Evolutionary conservation across 2,329 filamentous ascomycete genomes (phyloP), one percentile per base, ranked within the genome.

Genomic region (Ophiocordyceps camponoti-leonardi): DNA sequence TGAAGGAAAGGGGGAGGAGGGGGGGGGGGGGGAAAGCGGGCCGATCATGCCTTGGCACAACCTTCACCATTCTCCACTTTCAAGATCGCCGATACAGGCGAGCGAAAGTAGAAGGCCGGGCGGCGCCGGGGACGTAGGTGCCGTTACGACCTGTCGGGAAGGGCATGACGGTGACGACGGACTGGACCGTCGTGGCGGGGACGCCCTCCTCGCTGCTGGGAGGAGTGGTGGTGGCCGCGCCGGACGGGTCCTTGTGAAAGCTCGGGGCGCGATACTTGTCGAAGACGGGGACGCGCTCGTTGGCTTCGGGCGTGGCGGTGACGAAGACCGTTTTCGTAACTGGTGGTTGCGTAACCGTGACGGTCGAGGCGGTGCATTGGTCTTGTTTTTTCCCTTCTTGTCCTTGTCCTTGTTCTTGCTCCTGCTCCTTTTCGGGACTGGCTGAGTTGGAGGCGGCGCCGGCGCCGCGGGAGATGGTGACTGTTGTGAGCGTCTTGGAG

Each of bases 81-180:
- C n/a, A 37, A 16, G 19, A n/a, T 52, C 60, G 63, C 48, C 56
- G 60, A 51, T 56, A 53, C 46, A 59, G 56, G 47, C 56, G 55
- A 47, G 56, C 55, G 51, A 58, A 60, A 50, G 62, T 64, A 45
- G 63, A 60, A 48, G 64, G 60, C 39, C 49, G 49, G 35, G 60
- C 56, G 33, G 52, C 55, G 44, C 61, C 61, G 49, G 55, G 49
- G 42, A 60, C 50, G 47, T 49, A 49, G 44, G 64, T 63, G 48
- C 58, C 58, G 60, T 65, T 64, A 50, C 56, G 56, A 44, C 55
- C 31, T 11, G 19, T 58, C 44, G 67, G 67, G 60, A 61, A 67
- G 51, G 67, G 67, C 48, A 66, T 54, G 48, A 63, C 59, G 45
- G 62, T 63, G 48, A 62, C 58, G 33, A 58, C 60, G 35, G 54